Evolutionary conservation across 257 asterid genomes (phyloP).

Genomic region (Ocimum tenuiflorum): DNA sequence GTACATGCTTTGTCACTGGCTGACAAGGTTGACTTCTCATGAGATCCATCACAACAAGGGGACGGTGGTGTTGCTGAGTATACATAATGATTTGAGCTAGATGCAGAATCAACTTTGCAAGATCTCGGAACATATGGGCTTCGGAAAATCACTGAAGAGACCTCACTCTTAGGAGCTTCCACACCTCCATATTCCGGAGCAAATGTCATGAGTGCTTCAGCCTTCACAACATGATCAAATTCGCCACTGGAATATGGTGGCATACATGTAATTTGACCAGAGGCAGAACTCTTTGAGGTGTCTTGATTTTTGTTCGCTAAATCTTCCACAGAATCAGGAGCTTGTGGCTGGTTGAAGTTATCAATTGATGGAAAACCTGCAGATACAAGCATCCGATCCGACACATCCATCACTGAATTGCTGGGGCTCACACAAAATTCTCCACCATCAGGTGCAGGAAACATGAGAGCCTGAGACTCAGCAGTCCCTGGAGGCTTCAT

Average conservation of each 20-base stretch:
- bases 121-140: constrained; percentile 86
- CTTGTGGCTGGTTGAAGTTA: constrained; percentile 52
- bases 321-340: constrained; percentile 55
- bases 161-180: constrained; percentile 63
- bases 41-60: constrained; percentile 57
- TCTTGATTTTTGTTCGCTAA: constrained; percentile 58
- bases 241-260: constrained; percentile 50
- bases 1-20: constrained; percentile 40
- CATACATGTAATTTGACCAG: constrained; percentile 41
- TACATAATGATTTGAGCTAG: constrained; percentile 74
- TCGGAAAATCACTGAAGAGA: constrained; percentile 57
- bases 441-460: constrained; percentile 64
- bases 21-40: constrained; percentile 54
- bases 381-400: constrained; percentile 78
- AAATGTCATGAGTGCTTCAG: constrained; percentile 92
- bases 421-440: constrained; percentile 73
- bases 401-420: constrained; percentile 72
- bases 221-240: constrained; percentile 84
- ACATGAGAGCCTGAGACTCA: constrained; percentile 55
- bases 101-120: constrained; percentile 76
- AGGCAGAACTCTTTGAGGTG: constrained; percentile 33
- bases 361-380: constrained; percentile 61
- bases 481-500: constrained; percentile 96
- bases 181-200: constrained; percentile 96
- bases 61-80: constrained; percentile 96